Evolutionary conservation across 495 filamentous ascomycete species (phyloP), one percentile per base, ranked within the genome.

Genomic region (Penicillium mononematosum): DNA sequence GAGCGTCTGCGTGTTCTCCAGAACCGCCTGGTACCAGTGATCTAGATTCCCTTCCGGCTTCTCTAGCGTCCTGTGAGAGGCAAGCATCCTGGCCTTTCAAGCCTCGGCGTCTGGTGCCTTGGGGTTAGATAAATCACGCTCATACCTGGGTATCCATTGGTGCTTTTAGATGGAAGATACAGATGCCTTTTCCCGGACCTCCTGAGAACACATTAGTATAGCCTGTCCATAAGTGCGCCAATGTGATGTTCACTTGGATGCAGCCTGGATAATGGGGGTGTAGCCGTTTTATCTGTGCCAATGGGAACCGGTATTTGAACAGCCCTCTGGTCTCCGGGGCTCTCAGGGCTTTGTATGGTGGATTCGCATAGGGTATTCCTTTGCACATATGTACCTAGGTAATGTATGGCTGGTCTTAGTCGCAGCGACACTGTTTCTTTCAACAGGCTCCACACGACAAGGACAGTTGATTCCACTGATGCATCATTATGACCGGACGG

Each of bases 131-230:
- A 53, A 19, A 69, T 63, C 1, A 70, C 66, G 12, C 64, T 66
- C 70, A 73, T 29, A 29, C 7, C 27, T 29, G 1, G 5, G 27
- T 70, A 17, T 25, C 24, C 24, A 25, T 25, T 25, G 24, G 24
- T 73, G 66, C n/a, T 61, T 64, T 64, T 6, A 66, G 60, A 7
- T 73, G 68, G 6, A 69, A 58, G 2, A 55, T 53, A 45, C 70
- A 73, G 19, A 59, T 48, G 10, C 66, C 70, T 36, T 70, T 68
- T 27, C 65, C 59, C 4, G 64, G 49, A 14, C 66, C 59, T 25
- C 66, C 64, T 5, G 54, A 63, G 36, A 70, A 68, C 45, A 12
- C 34, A 45, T 38, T 64, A 47, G 39, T 73, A 43, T 43, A 5
- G 22, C 7, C 41, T 22, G 17, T 8, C 41, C 8, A 24, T 22